Evolutionary conservation across 2,329 filamentous ascomycete species (phyloP).

Genomic region (Xylariaceae sp.): DNA sequence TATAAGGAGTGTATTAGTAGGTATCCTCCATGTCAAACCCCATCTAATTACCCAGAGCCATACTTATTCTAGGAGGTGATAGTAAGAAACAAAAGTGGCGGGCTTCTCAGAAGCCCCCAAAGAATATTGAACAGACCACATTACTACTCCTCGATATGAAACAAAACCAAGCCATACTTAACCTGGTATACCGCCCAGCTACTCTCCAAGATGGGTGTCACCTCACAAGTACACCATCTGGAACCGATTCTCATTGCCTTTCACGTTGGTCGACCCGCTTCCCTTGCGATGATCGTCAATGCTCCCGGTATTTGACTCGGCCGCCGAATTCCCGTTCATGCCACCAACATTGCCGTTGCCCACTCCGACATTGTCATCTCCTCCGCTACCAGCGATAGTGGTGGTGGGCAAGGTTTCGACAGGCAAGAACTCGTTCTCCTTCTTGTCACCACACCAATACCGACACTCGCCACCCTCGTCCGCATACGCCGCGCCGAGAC

Average conservation of each 20-base stretch:
- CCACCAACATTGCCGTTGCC: conserved; percentile 7
- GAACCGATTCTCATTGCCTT: neutral
- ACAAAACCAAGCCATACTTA: too few species aligned
- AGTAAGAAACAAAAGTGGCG: neutral
- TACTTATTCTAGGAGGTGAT: too few species aligned
- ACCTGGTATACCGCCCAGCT: too few species aligned
- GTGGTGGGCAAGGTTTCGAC: conserved; percentile 10
- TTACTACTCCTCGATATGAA: too few species aligned
- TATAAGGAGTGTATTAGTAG: too few species aligned
- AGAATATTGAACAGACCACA: neutral
- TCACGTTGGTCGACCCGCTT: neutral
- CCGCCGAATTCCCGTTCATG: neutral
- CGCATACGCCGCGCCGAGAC: conserved; percentile 18
- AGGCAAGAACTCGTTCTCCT: conserved; percentile 15
- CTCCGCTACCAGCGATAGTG: neutral
- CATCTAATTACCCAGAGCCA: too few species aligned
- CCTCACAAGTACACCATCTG: neutral
- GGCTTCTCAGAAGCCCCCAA: neutral
- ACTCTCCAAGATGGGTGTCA: too few species aligned
- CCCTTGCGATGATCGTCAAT: conserved; percentile 9
- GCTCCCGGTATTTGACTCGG: neutral
- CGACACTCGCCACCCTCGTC: conserved; percentile 8
- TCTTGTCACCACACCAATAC: conserved; percentile 5
- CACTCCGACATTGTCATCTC: neutral
- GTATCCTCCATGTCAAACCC: too few species aligned